These are phyloP conservation scores for Syzygium syzygioides DNA, from an alignment of 441 rosid genomes.

Conservation along the genomic window DNA sequence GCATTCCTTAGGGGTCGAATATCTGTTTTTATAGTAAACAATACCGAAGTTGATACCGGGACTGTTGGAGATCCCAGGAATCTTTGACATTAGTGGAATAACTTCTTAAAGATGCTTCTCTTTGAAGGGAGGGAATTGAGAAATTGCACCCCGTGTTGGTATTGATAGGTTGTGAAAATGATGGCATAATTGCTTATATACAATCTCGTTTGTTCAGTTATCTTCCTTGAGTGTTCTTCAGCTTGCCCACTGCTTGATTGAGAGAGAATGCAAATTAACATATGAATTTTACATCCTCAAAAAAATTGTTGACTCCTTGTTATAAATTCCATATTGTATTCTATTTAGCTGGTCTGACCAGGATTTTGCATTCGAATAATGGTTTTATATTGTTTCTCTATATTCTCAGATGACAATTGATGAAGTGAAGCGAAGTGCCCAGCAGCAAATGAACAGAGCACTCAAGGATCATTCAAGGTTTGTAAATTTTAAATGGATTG, in stretches of 20 bases:
- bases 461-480: conserved; percentile 94
- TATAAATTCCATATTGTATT: background rate
- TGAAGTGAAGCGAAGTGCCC: conserved; percentile 97
- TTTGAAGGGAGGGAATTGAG: background rate
- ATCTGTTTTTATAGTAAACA: background rate
- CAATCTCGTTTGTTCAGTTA: background rate
- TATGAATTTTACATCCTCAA: background rate
- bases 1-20: background rate
- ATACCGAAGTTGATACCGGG: background rate
- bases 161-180: background rate
- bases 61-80: background rate
- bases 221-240: background rate
- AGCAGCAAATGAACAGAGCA: conserved; percentile 87
- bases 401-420: conserved; percentile 85
- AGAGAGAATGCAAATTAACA: background rate
- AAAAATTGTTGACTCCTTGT: background rate
- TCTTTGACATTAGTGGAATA: background rate
- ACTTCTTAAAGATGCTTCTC: background rate
- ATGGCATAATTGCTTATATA: background rate
- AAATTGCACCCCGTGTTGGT: background rate
- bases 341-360: background rate
- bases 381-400: conserved; percentile 7
- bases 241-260: background rate
- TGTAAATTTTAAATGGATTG: background rate
- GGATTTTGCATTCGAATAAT: conserved; percentile 13